Evolutionary conservation across 352 stramenopile species (phyloP).

Genomic region (Phytophthora pisi): DNA sequence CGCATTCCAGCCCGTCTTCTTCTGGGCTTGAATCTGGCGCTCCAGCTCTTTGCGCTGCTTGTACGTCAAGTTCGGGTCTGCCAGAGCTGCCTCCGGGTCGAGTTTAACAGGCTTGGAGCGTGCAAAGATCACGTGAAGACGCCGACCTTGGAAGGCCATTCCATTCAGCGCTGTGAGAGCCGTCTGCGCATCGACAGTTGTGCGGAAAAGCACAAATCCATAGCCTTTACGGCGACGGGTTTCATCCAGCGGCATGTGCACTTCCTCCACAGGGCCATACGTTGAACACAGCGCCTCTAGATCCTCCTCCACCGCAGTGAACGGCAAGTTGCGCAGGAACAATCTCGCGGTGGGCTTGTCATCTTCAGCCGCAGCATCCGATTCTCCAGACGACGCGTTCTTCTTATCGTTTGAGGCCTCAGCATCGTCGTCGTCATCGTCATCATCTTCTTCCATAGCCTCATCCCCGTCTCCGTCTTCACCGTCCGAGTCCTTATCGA

Average conservation of each 20-base stretch:
- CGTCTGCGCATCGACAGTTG: conserved; percentile 87
- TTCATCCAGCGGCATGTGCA: conserved; percentile 97
- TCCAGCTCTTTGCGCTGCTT: conserved; percentile 93
- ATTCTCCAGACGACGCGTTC: conserved; percentile 4
- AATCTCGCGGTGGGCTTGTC: conserved; percentile 83
- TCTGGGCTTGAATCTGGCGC: conserved; percentile 78
- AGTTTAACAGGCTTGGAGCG: conserved; percentile 70
- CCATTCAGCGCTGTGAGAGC: conserved; percentile 93
- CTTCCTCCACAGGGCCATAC: conserved; percentile 90
- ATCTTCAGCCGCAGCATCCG: conserved; percentile 23
- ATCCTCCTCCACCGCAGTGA: conserved; percentile 96
- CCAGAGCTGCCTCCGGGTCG: conserved; percentile 60
- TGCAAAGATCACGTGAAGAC: conserved; percentile 95
- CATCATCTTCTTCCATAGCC: conserved; percentile 41
- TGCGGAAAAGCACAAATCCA: conserved; percentile 96
- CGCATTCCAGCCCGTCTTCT: conserved; percentile 94
- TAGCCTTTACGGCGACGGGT: conserved; percentile 96
- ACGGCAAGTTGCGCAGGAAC: conserved; percentile 98
- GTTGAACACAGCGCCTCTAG: conserved; percentile 90
- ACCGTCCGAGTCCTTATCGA: conserved; percentile 74
- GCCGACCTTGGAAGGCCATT: conserved; percentile 95
- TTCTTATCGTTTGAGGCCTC: conserved; percentile 12
- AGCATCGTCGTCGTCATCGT: conserved; percentile 23
- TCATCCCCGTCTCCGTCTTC: conserved; percentile 21
- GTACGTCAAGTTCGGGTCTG: conserved; percentile 80